A percentile compares a stretch with the other conserved stretches of the same genome.
Evolutionary conservation across 306 rosid genomes (phyloP).

Genomic region (Cucurbita moschata): DNA sequence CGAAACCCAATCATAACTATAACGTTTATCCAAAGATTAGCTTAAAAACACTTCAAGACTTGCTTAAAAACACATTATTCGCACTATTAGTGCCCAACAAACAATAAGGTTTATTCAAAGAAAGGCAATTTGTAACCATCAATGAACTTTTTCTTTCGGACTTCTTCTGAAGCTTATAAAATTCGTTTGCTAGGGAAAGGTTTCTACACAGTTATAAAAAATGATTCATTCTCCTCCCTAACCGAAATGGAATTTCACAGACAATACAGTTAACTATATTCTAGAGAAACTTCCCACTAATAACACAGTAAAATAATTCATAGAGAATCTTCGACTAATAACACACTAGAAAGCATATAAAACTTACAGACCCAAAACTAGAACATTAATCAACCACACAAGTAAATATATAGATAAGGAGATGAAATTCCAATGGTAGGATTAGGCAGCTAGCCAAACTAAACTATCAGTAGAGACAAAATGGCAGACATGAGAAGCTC

Average conservation of each 20-base stretch:
- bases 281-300: no score
- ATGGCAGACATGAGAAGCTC: constrained; percentile 62
- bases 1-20: neutral
- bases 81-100: neutral
- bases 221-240: no score
- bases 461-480: constrained; percentile 56
- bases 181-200: no score
- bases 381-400: neutral
- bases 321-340: neutral
- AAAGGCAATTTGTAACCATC: no score
- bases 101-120: no score
- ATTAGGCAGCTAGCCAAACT: constrained; percentile 41
- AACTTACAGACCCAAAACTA: neutral
- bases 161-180: no score
- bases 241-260: no score
- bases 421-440: neutral
- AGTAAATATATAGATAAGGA: neutral
- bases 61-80: neutral
- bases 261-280: no score
- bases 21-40: no score
- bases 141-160: no score
- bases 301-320: neutral
- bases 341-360: neutral
- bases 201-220: no score
- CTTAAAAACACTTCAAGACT: neutral